Evolutionary conservation across 371 early-diverging fungal genomes (phyloP), one percentile per base, ranked within the genome.

Genomic region (Capillidium rhysosporum): DNA sequence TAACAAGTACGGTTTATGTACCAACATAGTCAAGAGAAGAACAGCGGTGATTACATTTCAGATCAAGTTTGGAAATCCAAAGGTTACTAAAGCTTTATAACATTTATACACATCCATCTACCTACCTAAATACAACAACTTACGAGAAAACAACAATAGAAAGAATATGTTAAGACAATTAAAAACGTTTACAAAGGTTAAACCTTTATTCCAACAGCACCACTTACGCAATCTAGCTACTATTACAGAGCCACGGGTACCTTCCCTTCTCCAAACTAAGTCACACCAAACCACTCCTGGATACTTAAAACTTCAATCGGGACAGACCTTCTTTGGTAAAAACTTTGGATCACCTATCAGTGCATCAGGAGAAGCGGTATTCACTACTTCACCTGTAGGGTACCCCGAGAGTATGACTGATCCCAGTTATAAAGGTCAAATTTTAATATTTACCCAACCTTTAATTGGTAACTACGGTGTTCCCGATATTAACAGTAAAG

Each of bases 311-410:
- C 65, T 87, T 44, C 77, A 80, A 60, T 65, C 80, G 2, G 87
- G 87, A 54, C 79, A 82, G 64, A 62, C 70, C 49, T 87, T 84
- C 55, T 62, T 71, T 8, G 88, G 88, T 54, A 70, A 71, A 5
- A 84, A 84, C 8, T 87, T 84, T 57, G 88, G 88, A 45, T 86
- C 86, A 0, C 56, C 68, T 3, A 56, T 59, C 3, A 62, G 71
- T 9, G 47, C 65, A 1, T 69, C 71, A 54, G 86, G 86, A 60
- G 86, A 86, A 63, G 79, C 82, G 1, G 86, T 86, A 5, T 93
- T 93, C 60, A 89, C 90, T 44, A 92, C 93, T 1, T 85, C 88
- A 9, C 65, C 92, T n/a, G 94, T 91, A 10, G 93, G 93, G 21
- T 88, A 88, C 67, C 84, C 87, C 14, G 87, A 88, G 61, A 80